phyloP scores from a whole-genome alignment of 129 eudicot genomes.

The Glebionis coronaria region DNA sequence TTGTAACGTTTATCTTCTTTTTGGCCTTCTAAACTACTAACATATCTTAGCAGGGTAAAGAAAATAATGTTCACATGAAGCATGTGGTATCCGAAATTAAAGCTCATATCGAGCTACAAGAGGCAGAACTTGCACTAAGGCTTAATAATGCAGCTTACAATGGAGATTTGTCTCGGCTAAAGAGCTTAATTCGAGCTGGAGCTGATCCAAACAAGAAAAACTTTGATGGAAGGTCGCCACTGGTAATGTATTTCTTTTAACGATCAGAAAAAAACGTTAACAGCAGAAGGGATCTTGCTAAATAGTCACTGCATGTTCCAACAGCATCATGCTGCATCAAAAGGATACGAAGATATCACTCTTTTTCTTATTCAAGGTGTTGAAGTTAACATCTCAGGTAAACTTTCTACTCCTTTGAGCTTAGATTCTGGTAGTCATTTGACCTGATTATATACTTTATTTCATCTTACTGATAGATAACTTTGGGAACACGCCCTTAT shows the following conservation, averaged over 20 bases:
- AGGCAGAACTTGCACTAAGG: slow-evolving; percentile 51
- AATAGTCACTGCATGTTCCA: no score
- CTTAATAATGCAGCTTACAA: no score
- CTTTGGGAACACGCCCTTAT: slow-evolving; percentile 24
- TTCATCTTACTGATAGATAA: slow-evolving; percentile 47
- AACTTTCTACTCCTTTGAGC: background rate
- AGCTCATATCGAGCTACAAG: slow-evolving; percentile 75
- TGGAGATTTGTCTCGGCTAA: no score
- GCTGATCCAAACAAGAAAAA: no score
- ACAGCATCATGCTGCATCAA: no score
- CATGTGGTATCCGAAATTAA: slow-evolving; percentile 76
- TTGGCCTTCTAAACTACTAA: slow-evolving; percentile 7
- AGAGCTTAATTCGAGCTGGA: no score
- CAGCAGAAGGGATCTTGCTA: no score
- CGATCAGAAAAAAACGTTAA: no score
- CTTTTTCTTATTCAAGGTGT: slow-evolving; percentile 24
- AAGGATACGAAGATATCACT: no score
- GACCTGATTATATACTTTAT: background rate
- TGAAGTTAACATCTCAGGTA: slow-evolving; percentile 45
- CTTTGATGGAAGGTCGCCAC: no score
- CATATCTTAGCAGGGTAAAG: slow-evolving; percentile 55
- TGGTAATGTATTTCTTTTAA: background rate
- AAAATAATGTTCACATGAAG: slow-evolving; percentile 52
- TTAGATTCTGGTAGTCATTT: background rate
- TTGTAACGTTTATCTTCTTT: background rate